These are phyloP conservation scores for Trichoderma afroharzianum DNA, from an alignment of 2,329 filamentous ascomycete genomes.

Conservation along the genomic window DNA sequence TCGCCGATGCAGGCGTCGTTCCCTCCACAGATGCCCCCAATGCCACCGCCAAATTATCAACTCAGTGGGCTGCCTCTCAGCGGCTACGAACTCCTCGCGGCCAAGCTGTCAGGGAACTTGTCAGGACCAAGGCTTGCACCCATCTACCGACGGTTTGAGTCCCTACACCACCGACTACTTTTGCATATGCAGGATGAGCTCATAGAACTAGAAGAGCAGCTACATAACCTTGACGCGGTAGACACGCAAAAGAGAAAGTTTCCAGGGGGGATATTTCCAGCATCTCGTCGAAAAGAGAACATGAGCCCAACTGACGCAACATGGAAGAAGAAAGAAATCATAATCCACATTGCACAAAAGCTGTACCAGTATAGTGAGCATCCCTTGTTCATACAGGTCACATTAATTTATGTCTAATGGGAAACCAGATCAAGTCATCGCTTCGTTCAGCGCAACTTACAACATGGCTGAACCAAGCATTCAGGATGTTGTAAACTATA, in stretches of 20 bases:
- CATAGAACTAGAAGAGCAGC: slow-evolving; percentile 72
- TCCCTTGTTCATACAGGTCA: too few relatives aligned
- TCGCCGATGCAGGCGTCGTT: slow-evolving; percentile 1
- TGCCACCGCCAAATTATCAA: slow-evolving; percentile 4
- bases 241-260: slow-evolving; percentile 48
- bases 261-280: slow-evolving; percentile 47
- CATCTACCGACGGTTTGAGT: slow-evolving; percentile 79
- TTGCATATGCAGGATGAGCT: slow-evolving; percentile 85
- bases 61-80: slow-evolving; percentile 41
- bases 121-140: slow-evolving; percentile 43
- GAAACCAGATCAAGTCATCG: slow-evolving; percentile 52
- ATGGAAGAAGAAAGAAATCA: slow-evolving; percentile 56
- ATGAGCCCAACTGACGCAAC: slow-evolving; percentile 54
- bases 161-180: slow-evolving; percentile 76
- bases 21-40: neutral
- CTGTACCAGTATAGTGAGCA: slow-evolving; percentile 63
- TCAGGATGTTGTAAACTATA: slow-evolving; percentile 46
- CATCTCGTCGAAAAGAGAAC: slow-evolving; percentile 57
- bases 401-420: neutral
- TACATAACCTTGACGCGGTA: slow-evolving; percentile 62
- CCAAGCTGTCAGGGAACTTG: slow-evolving; percentile 40
- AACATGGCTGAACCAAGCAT: slow-evolving; percentile 45
- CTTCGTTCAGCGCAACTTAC: slow-evolving; percentile 54
- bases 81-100: slow-evolving; percentile 62
- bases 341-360: slow-evolving; percentile 63